Conservation (phyloP, 2,329 filamentous ascomycete species). For the Alternaria postmessia region DNA sequence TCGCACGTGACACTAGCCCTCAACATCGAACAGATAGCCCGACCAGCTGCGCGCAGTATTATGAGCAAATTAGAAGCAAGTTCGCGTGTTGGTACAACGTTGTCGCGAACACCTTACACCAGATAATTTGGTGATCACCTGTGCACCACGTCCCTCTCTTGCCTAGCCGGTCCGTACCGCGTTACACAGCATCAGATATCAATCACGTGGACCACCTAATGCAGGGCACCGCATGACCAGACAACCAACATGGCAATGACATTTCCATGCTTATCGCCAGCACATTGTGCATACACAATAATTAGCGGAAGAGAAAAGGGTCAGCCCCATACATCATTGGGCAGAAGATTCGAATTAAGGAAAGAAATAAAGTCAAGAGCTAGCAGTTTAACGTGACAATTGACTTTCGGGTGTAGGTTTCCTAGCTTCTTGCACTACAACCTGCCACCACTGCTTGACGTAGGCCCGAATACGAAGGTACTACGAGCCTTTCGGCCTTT, state of each 20-base stretch:
- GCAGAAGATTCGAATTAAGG: neutral
- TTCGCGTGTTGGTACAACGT: neutral
- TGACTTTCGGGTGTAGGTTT: constrained; percentile 1
- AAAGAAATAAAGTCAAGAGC: neutral
- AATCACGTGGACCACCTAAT: constrained; percentile 21
- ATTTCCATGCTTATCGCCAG: constrained; percentile 6
- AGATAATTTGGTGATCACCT: neutral
- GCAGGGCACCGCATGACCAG: constrained; percentile 16
- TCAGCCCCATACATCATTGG: neutral
- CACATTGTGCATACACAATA: constrained; percentile 5
- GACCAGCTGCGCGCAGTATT: neutral
- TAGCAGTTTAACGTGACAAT: constrained; percentile 2
- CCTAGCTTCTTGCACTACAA: constrained; percentile 2
- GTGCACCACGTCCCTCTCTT: constrained; percentile 1
- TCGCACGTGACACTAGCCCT: constrained; percentile 4
- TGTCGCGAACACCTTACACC: constrained; percentile 4
- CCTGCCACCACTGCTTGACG: constrained; percentile 2
- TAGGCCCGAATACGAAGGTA: constrained; percentile 5
- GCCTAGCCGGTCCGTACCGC: constrained; percentile 20
- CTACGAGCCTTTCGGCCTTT: neutral
- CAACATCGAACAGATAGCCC: neutral
- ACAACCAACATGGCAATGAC: neutral
- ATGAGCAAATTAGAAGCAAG: neutral
- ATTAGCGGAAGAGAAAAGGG: neutral
- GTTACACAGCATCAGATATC: constrained; percentile 25